Percentiles rank a stretch among this genome's conserved stretches.
phyloP scores from a whole-genome alignment of 345 rosid genomes.

The Diplotaxis tenuifolia region DNA sequence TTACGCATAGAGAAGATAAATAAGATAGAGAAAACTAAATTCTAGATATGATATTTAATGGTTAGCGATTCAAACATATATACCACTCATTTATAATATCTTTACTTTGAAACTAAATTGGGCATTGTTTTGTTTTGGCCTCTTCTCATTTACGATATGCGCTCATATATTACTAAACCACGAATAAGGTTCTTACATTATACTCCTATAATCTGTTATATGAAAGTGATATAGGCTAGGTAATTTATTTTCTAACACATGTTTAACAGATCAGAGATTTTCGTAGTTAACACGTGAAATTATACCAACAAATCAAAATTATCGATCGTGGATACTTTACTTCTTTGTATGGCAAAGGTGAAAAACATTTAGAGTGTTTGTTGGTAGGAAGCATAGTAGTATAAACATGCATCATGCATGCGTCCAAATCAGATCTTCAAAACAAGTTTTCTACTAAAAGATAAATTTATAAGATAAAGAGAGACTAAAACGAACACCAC shows the following conservation, averaged over 20 bases:
- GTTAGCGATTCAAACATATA: neutral
- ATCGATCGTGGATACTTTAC: neutral
- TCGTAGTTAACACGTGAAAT: neutral
- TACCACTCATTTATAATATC: neutral
- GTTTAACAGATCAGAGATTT: neutral
- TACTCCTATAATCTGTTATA: neutral
- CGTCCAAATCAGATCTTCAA: conserved; percentile 32
- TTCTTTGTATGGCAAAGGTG: neutral
- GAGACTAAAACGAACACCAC: conserved; percentile 4
- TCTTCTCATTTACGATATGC: neutral
- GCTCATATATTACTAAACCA: neutral
- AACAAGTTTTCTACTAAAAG: neutral
- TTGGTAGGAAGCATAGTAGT: conserved; percentile 32
- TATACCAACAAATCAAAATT: neutral
- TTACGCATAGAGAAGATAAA: conserved; percentile 12
- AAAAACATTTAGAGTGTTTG: conserved; percentile 24
- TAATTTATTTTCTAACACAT: neutral
- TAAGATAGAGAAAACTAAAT: too few relatives aligned
- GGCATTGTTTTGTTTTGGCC: neutral
- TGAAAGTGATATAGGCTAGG: neutral
- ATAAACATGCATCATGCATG: conserved; percentile 28
- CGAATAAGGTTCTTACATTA: neutral
- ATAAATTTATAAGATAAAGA: neutral
- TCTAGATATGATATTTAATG: neutral
- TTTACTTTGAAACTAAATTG: neutral